Evolutionary conservation across 2,329 filamentous ascomycete genomes (phyloP), one percentile per base, ranked within the genome.

Genomic region (Cladosporium sp.): DNA sequence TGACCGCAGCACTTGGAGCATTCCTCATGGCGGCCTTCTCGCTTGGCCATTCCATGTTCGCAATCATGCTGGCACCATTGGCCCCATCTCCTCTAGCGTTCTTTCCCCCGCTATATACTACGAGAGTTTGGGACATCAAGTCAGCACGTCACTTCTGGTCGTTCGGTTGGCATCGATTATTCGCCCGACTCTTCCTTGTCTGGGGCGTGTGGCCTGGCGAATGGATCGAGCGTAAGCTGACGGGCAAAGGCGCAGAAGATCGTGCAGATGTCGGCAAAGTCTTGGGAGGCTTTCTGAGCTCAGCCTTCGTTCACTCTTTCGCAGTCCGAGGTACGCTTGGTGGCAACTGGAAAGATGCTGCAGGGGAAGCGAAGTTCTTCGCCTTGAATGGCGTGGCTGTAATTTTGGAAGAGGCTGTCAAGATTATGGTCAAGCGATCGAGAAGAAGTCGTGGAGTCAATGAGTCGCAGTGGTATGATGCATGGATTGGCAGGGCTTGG

Each of bases 201-300:
- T 77, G 75, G 57, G 75, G 75, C 5, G 71, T 77, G 12, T 77
- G 75, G 75, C 75, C 75, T 1, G 74, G 75, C 3, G 73, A 77
- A 60, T 77, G 72, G 71, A 13, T 73, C 0, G 75, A 77, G 62
- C 63, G 74, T 10, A 75, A 67, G 57, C 42, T 77, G 19, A 68
- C 66, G 4, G 69, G 73, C 8, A 77, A 75, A 60, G 25, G 57
- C 1, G 6, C 36, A 0, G 63, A 70, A 17, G 63, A 75, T 58
- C 66, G 67, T 5, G 74, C 75, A 1, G 75, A 77, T 63, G 62
- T 76, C 28, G 75, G 75, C 1, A 77, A 76, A 62, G 73, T 77
- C 1, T 57, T 77, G 2, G 75, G 75, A 6, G 75, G 71, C 1
- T 76, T 78, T 50, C 53, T 74, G 19, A 73, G 70, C 49, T 73